A percentile compares a stretch with the other conserved stretches of the same genome.
These are phyloP conservation scores for Sisymbrium altissimum DNA, from an alignment of 345 rosid species.

Conservation along the genomic window DNA sequence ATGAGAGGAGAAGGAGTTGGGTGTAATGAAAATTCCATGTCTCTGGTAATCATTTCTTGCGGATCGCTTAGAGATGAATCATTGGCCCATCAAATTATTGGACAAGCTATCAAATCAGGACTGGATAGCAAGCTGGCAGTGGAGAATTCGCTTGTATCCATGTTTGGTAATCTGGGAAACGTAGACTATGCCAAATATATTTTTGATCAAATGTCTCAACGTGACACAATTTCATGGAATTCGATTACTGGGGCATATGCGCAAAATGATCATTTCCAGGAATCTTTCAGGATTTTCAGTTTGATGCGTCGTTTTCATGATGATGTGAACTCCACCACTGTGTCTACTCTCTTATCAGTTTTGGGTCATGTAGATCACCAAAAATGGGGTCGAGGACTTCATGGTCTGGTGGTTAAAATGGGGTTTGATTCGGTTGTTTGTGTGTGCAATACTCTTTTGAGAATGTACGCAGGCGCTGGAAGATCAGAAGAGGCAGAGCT, in stretches of 20 bases:
- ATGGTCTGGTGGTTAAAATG: constrained; percentile 54
- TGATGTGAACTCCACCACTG: constrained; percentile 59
- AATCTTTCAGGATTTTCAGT: constrained; percentile 45
- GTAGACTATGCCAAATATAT: constrained; percentile 45
- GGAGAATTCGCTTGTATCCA: constrained; percentile 61
- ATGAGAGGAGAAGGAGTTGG: constrained; percentile 58
- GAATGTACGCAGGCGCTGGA: constrained; percentile 70
- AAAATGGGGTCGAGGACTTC: constrained; percentile 75
- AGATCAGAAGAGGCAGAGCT: constrained; percentile 52
- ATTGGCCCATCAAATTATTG: constrained; percentile 61
- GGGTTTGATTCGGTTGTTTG: constrained; percentile 53
- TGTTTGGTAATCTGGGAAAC: constrained; percentile 61
- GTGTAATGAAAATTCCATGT: constrained; percentile 63
- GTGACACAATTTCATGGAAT: constrained; percentile 83
- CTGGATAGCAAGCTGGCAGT: constrained; percentile 57
- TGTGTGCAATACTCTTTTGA: constrained; percentile 61
- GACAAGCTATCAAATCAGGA: constrained; percentile 57
- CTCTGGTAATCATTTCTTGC: constrained; percentile 63
- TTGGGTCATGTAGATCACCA: constrained; percentile 55
- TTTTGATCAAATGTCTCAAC: constrained; percentile 53
- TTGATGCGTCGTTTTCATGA: constrained; percentile 51
- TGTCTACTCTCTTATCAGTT: constrained; percentile 59
- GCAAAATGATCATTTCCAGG: constrained; percentile 48
- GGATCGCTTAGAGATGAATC: constrained; percentile 47
- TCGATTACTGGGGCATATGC: constrained; percentile 56